Base-by-base conservation (phyloP, 768 basidiomycete species). In the Boletellus sp. region DNA sequence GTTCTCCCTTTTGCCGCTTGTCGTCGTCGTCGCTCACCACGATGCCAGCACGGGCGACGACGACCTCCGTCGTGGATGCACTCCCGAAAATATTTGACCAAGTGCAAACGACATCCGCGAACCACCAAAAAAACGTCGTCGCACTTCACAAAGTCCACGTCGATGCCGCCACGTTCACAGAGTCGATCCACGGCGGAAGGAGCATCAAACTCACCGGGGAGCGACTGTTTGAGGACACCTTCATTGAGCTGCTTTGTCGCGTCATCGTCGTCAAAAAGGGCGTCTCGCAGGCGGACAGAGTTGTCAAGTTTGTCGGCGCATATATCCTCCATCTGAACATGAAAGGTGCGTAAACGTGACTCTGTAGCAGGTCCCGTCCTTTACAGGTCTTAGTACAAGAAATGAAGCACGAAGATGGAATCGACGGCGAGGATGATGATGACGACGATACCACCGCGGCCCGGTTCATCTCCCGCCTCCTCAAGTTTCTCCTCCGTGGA, bases 61-160 rank as follows among this genome's bases (percentile, higher is more conserved):
- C n/a, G 37, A 39, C 20, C 13, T 50, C 55, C 6, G 45, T 58
- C 28, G 26, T 35, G 10, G 57, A 63, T 0, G 52, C 45, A 0
- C 54, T 62, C 37, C 54, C 61, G 1, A 80, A 77, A 31, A 88
- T 93, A 38, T 90, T 94, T 53, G 81, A 87, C 24, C 88, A 95
- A 69, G 87, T 76, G 0, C 90, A 94, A 64, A 71, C 64, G 7
- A 81, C 85, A 0, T 67, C 75, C 13, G 83, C 88, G 9, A 93
- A 90, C 65, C 94, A 97, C 67, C 83, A 85, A 53, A 96, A 96
- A 75, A 95, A 96, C 69, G 73, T 85, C 44, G 84, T 91, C 36
- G 81, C 83, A 0, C 78, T 96, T 3, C 76, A 90, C 73, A 91
- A 91, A 65, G 68, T 94, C 36, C 91, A 94, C 49, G 48, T 69